These are phyloP conservation scores for Alternaria sp. DNA, from an alignment of 2,329 filamentous ascomycete species.

Conservation along the genomic window DNA sequence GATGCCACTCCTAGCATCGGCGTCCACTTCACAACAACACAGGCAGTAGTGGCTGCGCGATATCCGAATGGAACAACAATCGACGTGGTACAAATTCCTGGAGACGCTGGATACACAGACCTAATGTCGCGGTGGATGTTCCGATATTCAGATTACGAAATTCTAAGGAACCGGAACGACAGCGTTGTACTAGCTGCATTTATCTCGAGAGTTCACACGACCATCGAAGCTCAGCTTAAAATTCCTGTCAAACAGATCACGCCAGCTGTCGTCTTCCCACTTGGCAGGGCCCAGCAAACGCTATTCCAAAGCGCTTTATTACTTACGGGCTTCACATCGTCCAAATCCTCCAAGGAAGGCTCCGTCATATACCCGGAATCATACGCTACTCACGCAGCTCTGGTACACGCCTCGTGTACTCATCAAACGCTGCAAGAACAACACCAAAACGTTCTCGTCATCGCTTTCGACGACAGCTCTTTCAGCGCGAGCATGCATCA, in stretches of 20 bases:
- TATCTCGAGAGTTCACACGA: conserved; percentile 21
- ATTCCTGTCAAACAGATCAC: conserved; percentile 22
- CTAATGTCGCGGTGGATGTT: conserved; percentile 34
- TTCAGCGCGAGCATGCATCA: conserved; percentile 32
- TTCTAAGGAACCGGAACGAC: conserved; percentile 22
- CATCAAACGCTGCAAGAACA: background rate
- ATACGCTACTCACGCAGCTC: conserved; percentile 10
- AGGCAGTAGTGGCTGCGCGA: conserved; percentile 34
- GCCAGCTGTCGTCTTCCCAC: conserved; percentile 25
- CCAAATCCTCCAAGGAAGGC: background rate
- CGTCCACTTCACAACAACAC: conserved; percentile 39
- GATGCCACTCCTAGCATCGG: conserved; percentile 27
- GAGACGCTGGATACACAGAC: conserved; percentile 33
- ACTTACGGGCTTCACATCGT: conserved; percentile 21
- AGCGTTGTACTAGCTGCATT: conserved; percentile 27
- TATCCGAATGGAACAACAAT: conserved; percentile 33
- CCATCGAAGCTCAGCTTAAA: conserved; percentile 26
- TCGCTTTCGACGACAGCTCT: conserved; percentile 39
- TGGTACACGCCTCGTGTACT: conserved; percentile 4
- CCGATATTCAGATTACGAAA: conserved; percentile 5
- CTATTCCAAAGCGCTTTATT: conserved; percentile 30
- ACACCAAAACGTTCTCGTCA: conserved; percentile 30
- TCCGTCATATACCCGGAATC: conserved; percentile 24
- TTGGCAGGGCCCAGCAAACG: conserved; percentile 15
- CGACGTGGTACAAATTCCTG: conserved; percentile 33